phyloP scores from a whole-genome alignment of 2,329 filamentous ascomycete species.

The Didymella keratinophila region DNA sequence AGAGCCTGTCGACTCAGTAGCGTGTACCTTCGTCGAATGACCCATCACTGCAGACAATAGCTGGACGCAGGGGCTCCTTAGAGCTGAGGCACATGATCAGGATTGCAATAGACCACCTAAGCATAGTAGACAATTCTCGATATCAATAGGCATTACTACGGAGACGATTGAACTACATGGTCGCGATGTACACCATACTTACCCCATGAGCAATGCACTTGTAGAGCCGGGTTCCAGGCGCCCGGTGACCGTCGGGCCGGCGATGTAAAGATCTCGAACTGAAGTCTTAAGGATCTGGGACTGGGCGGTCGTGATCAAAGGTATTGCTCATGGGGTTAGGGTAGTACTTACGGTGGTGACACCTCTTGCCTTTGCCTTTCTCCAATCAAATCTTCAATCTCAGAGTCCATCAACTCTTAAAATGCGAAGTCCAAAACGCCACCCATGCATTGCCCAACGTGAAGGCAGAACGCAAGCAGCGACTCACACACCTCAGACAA shows the following conservation, averaged over 20 bases:
- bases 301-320: slow-evolving; percentile 16
- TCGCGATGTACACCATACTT: neutral
- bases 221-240: neutral
- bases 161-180: neutral
- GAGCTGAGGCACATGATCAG: neutral
- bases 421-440: neutral
- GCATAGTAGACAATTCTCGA: neutral
- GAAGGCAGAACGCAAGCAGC: no score
- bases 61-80: neutral
- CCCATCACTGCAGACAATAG: no score
- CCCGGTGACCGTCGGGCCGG: neutral
- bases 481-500: slow-evolving; percentile 57
- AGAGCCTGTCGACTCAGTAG: neutral
- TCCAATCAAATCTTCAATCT: neutral
- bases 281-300: slow-evolving; percentile 8
- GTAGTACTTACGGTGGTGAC: slow-evolving; percentile 16
- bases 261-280: neutral
- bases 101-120: no score
- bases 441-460: neutral
- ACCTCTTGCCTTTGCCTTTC: neutral
- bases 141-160: neutral
- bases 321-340: slow-evolving; percentile 1
- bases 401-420: no score
- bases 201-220: neutral
- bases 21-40: no score